Base-by-base conservation (phyloP, 2,329 filamentous ascomycete genomes). In the Dothidotthia symphoricarpi region DNA sequence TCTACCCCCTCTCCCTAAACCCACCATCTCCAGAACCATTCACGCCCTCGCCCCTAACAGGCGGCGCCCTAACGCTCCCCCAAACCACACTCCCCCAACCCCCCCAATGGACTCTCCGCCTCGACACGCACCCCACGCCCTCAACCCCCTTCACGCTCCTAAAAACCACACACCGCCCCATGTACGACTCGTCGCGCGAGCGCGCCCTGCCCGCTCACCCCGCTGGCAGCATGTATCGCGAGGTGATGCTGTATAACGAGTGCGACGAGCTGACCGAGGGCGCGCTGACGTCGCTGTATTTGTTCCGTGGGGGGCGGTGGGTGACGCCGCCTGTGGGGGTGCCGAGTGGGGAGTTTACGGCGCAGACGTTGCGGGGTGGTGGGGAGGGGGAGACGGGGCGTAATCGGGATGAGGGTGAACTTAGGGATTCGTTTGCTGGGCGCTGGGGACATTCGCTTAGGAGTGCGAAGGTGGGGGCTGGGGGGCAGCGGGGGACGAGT, bases 401-500 rank as follows among this genome's bases (percentile, higher is more conserved):
- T 3, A 36, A 49, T 14, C 37, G 37, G 2, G 64, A 66, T 36
- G 64, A 67, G 26, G 64, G 63, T 1, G 64, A 67, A 38, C 27
- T 66, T 11, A 36, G 64, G 16, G 53, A 39, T 28, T 61, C 64
- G 12, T 68, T 68, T 47, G 49, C 59, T 0, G 65, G 65, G 1
- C 51, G 65, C 5, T 68, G 65, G 65, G 65, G 65, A 0, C 65
- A 68, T 39, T 62, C 57, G 25, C 50, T 67, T 3, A 31, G 65
- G 29, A 67, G 63, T 36, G 51, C 55, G 5, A 66, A 61, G 36
- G 61, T 87, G n/a, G 77, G 75, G 2, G 83, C 80, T 41, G 91
- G 91, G 28, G 90, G 90, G 0, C 88, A 94, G 61, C 76, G 83
- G 36, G 90, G 90, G 1, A 93, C 86, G 6, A 88, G 85, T 5